Base-by-base conservation (phyloP, 345 rosid genomes). In the Turritis glabra region DNA sequence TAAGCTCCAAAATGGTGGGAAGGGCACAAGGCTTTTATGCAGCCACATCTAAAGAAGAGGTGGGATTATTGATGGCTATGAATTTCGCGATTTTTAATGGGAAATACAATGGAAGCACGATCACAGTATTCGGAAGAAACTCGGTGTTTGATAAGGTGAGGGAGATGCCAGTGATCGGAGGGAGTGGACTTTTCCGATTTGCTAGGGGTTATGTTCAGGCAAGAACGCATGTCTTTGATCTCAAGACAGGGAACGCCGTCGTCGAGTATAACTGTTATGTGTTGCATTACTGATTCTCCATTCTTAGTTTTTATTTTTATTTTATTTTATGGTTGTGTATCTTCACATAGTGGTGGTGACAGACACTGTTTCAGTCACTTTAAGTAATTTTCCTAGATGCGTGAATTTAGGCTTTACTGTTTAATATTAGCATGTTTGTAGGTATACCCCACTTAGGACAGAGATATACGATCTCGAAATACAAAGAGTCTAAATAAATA, bases 111-210 rank as follows among this genome's bases (percentile, higher is more conserved):
- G 96, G 91, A 0, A 90, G 97, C 77, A 79, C 85, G 4, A 78
- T 90, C 47, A 78, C 96, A 5, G 69, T 90, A 23, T 26, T 90
- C 9, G 96, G 96, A 32, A 81, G 87, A 82, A 89, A 89, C 67
- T 25, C 77, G 0, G 84, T 85, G 61, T 69, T 84, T 21, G 62
- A 80, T 2, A 71, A 67, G 66, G 81, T 82, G 67, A 83, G 97
- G 19, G 97, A 91, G 80, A 86, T 91, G 92, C 91, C 95, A 5
- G 85, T 91, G 80, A 69, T 89, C 33, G 87, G 90, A 30, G 95
- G 95, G 8, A 85, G 88, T 76, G 95, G 97, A 13, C 73, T 87
- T 21, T 84, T 91, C 84, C 80, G 94, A 66, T 86, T 89, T 69
- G 92, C 88, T 6, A 75, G 89, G 26, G 97, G 97, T 7, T 90